Evolutionary conservation across 306 rosid genomes (phyloP), one percentile per base, ranked within the genome.

Genomic region (Prunus salicina): DNA sequence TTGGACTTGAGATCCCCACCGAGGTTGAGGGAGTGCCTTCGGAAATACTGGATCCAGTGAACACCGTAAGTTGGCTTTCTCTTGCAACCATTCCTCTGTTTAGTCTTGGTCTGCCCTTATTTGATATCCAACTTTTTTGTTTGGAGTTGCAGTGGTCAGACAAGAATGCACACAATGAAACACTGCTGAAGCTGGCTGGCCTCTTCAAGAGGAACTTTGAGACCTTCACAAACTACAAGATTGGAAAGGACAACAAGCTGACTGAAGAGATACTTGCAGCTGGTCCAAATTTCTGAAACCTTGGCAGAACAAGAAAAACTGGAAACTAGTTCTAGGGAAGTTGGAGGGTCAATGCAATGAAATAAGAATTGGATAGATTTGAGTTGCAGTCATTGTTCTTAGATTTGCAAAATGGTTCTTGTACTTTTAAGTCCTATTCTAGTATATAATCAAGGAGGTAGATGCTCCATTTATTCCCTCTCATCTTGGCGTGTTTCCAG

Each of bases 241-340:
- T 91, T 79, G 96, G 96, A 15, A 84, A 85, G 49, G 89, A 81
- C 69, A 82, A 61, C 79, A 82, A 79, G 13, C 72, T 93, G 73
- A 88, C 98, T 27, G 83, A 88, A 66, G 96, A 93, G 83, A 93
- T 93, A 78, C 89, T 93, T 46, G 88, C 92, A 4, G 97, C 96
- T 55, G 98, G 98, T 58, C 96, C 98, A 5, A 82, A 32, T 60
- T 84, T 86, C 67, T 63, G 16, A 30, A 63, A 18, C 67, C 45
- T 15, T 30, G 67, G 45, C 6, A 30, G 45, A 27, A 14, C 45
- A 30, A 25, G 65, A 60, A 13, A 13, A 62, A 30, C 43, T 62
- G 6, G 67, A 15, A 30, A 63, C 41, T 63, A 18, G 4, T 11
- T 24, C 22, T 30, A 28, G 67, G 41, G 43, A 30, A 63, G 45